Base-by-base conservation (phyloP, 1,284 basidiomycete species). In the Prillingera fragicola region DNA sequence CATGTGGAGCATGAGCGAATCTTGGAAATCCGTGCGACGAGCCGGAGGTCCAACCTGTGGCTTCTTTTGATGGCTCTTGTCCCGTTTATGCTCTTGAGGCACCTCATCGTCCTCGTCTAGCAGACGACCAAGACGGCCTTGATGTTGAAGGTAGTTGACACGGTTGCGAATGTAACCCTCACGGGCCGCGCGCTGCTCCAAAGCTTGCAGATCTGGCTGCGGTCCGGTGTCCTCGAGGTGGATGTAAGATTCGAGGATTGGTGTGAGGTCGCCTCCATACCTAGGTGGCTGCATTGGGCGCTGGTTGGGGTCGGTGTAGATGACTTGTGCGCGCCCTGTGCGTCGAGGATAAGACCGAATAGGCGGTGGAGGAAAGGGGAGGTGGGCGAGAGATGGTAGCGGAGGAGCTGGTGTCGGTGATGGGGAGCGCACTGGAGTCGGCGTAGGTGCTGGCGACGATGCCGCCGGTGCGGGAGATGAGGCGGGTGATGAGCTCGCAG, bases 221-320 rank as follows among this genome's bases (percentile, higher is more conserved):
- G 56, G 48, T 3, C 80, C 80, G n/a, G 74, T 70, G 35, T 75
- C 74, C 28, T 73, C 70, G 33, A 74, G 42, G 33, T 63, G 62
- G 6, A 82, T 71, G 60, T 82, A 90, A 0, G 86, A 87, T 0
- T 73, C 63, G 12, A 91, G 66, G 36, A 83, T 76, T 0, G 70
- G 55, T 5, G 69, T 52, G 14, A 89, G 62, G 1, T 83, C 82
- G 2, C 75, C 74, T 10, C 74, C 75, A 54, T 78, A 76, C 34
- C 71, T 73, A 0, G 79, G 72, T 0, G 66, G 31, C 6, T 54
- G 69, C 0, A 75, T 73, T 2, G 84, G 83, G 12, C 74, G 73
- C 64, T 92, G 88, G 13, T 58, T 60, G 0, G 84, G 86, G 59
- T 83, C 77, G 1, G 86, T 80, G 45, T 82, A 77, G 2, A 71